phyloP scores from a whole-genome alignment of 2,329 filamentous ascomycete species.

The Aspergillus hiratsukae region DNA sequence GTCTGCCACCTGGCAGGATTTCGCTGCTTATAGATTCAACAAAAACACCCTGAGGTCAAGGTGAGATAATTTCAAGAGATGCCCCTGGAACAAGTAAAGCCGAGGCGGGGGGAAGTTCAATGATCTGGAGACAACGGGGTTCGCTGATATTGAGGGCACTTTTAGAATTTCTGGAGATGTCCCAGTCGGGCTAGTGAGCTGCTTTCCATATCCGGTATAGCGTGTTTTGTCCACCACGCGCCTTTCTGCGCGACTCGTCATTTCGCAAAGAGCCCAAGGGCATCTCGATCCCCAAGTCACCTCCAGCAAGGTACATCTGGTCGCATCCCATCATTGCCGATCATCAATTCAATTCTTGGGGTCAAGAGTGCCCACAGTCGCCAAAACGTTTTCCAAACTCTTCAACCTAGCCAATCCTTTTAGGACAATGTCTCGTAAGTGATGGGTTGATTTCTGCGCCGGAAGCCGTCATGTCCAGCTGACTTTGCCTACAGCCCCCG shows the following conservation, averaged over 20 bases:
- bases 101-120: neutral
- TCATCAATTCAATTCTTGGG: neutral
- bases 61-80: neutral
- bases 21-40: neutral
- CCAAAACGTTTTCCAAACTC: constrained; percentile 29
- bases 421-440: constrained; percentile 41
- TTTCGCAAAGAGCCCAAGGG: neutral
- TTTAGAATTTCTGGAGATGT: constrained; percentile 34
- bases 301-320: neutral
- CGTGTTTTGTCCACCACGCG: constrained; percentile 23
- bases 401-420: constrained; percentile 18
- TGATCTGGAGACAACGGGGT: constrained; percentile 12
- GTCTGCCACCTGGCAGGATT: constrained; percentile 30
- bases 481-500: constrained; percentile 21
- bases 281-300: constrained; percentile 4
- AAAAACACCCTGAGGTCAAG: neutral
- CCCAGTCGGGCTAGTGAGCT: constrained; percentile 37
- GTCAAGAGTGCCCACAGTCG: constrained; percentile 10
- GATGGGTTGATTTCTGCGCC: constrained; percentile 9
- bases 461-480: constrained; percentile 7
- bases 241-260: constrained; percentile 25
- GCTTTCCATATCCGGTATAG: constrained; percentile 34
- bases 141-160: constrained; percentile 17
- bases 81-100: neutral
- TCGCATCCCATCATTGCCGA: neutral